Base-by-base conservation (phyloP, 2,329 filamentous ascomycete species). In the Colletotrichum musicola region DNA sequence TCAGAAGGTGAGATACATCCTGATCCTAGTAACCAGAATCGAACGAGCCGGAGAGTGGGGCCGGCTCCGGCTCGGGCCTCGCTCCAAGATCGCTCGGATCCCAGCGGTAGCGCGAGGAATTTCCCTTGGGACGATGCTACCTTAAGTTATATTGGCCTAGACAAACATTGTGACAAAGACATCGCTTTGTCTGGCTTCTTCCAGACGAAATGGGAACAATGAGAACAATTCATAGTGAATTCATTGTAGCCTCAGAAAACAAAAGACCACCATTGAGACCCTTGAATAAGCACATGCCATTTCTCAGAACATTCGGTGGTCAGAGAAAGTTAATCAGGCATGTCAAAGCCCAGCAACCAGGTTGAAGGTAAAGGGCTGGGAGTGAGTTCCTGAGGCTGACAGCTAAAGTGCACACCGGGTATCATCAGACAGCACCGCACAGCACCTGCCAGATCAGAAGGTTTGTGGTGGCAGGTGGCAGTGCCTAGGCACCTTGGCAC, bases 391-490 rank as follows among this genome's bases (percentile, higher is more conserved):
- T 12, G 40, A 12, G 42, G 47, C 40, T 59, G 42, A 49, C 13
- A 47, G 30, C 30, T 9, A 10, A 35, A 35, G 30, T 35, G 30
- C 30, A 7, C 12, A 35, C 30, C 30, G 2, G 30, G 30, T 35
- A 30, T 9, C 12, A 35, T 9, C 4, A 35, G 27, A 27, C 30
- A 22, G 58, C 6, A 53, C 53, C 44, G 25, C 16, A 13, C 40
- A 18, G 42, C 66, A 57, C 27, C 50, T 67, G 62, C 50, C 51
- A 46, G 22, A 64, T 25, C 44, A 22, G 58, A 20, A 22, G 44
- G 22, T 44, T 47, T 47, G 30, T 55, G 38, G 54, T 68, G 51
- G 67, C 63, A 67, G 63, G 56, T 69, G 50, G 63, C 67, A 67
- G 50, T 42, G 27, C 18, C 30, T 5, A 35, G 22, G 22, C 22